Evolutionary conservation across 225 moss, liverwort and hornwort species (phyloP), one percentile per base, ranked within the genome.

Genomic region (Pleurozium schreberi): DNA sequence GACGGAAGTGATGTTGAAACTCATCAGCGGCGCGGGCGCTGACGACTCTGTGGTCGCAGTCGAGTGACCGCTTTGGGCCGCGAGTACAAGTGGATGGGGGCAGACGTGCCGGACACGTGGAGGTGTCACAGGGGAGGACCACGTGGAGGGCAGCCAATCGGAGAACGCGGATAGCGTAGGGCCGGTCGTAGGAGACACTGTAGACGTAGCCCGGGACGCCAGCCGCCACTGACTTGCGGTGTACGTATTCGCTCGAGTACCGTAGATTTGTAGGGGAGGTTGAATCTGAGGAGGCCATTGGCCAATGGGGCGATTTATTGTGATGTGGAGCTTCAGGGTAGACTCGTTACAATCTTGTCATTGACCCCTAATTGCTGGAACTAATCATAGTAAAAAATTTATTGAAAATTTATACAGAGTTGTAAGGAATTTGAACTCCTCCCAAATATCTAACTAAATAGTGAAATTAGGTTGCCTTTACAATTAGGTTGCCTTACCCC

Each of bases 1-100:
- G n/a, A n/a, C 61, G 69, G 19, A 53, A 66, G 65, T 55, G 49
- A 50, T 59, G 21, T 18, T 49, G 45, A 45, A 45, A 81, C 69
- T 88, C 58, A 58, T 25, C 65, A 63, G 64, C 81, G 57, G 60
- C 33, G 87, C 3, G 42, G 61, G 10, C 36, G 14, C 33, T 70
- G 79, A 43, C 11, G 63, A 49, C 73, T 31, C 45, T 75, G 88
- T 81, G 88, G 85, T n/a, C 62, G 78, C 75, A 30, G 81, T 26
- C 14, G 45, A 58, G 83, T 69, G 38, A 67, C 86, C 83, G 92
- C 70, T 43, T 21, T 8, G 34, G 16, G 12, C 80, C 65, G 88
- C 23, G 64, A 7, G 86, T 64, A 83, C 90, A 90, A 88, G 88
- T 90, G 90, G 90, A 88, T 83, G 83, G 55, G 26, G 84, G 76